Conservation (phyloP, 129 eudicot genomes). For the Artemisia tridentata region DNA sequence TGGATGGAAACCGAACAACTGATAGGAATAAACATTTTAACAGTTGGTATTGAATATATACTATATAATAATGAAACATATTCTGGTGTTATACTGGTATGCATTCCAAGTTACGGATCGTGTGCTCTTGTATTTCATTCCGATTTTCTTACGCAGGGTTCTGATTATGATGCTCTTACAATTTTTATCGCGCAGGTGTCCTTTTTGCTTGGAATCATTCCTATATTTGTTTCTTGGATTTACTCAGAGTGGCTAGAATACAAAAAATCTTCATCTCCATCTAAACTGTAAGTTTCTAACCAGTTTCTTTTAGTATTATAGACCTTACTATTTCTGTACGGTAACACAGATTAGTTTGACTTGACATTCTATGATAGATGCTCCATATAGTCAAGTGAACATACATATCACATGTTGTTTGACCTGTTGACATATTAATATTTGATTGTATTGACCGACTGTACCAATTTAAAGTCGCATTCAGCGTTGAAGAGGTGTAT, state of each 20-base stretch:
- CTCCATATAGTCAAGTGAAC: background rate
- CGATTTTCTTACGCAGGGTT: slow-evolving; percentile 9
- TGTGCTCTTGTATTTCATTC: background rate
- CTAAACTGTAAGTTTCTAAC: slow-evolving; percentile 70
- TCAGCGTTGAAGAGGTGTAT: slow-evolving; percentile 10
- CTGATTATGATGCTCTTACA: background rate
- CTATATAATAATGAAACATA: background rate
- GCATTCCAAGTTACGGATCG: background rate
- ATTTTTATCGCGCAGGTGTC: slow-evolving; percentile 62
- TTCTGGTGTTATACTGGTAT: slow-evolving; percentile 3
- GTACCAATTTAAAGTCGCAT: background rate
- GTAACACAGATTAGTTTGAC: too few relatives aligned
- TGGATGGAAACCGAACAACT: slow-evolving; percentile 9
- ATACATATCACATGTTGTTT: background rate
- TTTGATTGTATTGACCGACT: background rate
- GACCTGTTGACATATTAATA: background rate
- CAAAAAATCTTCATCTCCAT: slow-evolving; percentile 58
- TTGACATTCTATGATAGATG: background rate
- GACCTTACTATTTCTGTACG: too few relatives aligned
- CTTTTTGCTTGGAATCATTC: slow-evolving; percentile 88
- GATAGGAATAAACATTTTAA: slow-evolving; percentile 2
- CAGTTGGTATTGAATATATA: background rate
- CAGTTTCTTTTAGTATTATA: too few relatives aligned
- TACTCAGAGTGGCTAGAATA: slow-evolving; percentile 90
- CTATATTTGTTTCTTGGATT: slow-evolving; percentile 77